These are phyloP conservation scores for Zygosaccharomyces sapae DNA, from an alignment of 1,139 yeast genomes.

Conservation along the genomic window DNA sequence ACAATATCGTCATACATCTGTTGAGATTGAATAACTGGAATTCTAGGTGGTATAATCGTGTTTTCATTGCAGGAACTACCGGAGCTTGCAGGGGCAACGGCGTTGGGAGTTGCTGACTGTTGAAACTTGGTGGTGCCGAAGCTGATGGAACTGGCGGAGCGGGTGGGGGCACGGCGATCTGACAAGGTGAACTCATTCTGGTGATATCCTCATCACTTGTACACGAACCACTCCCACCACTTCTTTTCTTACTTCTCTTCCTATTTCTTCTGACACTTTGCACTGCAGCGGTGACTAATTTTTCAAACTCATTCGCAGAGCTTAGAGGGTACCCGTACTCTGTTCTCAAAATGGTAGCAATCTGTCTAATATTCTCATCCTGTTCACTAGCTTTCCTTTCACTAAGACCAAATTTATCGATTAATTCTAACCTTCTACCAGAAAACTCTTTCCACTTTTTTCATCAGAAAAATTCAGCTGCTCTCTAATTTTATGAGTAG, in stretches of 20 bases:
- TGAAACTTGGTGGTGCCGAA: slow-evolving; percentile 1
- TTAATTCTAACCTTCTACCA: slow-evolving; percentile 80
- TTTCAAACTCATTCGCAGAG: slow-evolving; percentile 70
- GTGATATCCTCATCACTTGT: slow-evolving; percentile 9
- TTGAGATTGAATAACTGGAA: slow-evolving; percentile 12
- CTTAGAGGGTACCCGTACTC: slow-evolving; percentile 70
- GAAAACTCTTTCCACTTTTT: slow-evolving; percentile 84
- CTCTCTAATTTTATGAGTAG: slow-evolving; percentile 73
- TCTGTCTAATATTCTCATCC: slow-evolving; percentile 69
- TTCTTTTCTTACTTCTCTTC: slow-evolving; percentile 45
- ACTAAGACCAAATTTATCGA: slow-evolving; percentile 73
- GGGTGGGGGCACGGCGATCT: slow-evolving; percentile 11
- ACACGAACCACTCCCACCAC: slow-evolving; percentile 5
- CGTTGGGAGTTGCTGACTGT: slow-evolving; percentile 1
- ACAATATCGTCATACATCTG: slow-evolving; percentile 27
- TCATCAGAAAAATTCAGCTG: slow-evolving; percentile 77
- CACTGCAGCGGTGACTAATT: slow-evolving; percentile 85
- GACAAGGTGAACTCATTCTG: slow-evolving; percentile 7
- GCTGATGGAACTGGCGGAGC: background rate
- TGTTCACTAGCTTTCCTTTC: slow-evolving; percentile 88
- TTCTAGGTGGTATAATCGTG: slow-evolving; percentile 4
- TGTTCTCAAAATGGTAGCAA: slow-evolving; percentile 67
- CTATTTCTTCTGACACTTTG: slow-evolving; percentile 72
- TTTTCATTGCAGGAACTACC: slow-evolving; percentile 1
- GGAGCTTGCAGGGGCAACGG: slow-evolving; percentile 3